Evolutionary conservation across 2,329 filamentous ascomycete genomes (phyloP).

Genomic region (Alternaria metachromatica): DNA sequence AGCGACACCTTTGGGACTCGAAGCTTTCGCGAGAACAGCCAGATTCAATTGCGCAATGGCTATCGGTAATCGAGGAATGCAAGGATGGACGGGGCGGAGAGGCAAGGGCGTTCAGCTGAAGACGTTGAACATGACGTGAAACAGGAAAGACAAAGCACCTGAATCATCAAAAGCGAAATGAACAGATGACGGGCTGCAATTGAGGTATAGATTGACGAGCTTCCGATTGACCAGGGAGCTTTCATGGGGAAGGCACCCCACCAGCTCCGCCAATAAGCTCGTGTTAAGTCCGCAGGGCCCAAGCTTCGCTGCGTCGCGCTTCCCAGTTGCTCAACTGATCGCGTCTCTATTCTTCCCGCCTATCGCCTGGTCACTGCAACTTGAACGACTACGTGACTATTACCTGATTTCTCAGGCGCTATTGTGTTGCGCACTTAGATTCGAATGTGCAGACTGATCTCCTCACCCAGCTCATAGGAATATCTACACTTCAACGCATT

Average conservation of each 20-base stretch:
- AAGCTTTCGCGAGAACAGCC: neutral
- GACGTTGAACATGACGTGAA: neutral
- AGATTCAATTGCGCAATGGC: neutral
- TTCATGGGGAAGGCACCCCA: conserved; percentile 16
- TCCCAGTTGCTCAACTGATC: neutral
- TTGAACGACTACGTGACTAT: neutral
- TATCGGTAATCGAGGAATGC: neutral
- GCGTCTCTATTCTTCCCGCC: neutral
- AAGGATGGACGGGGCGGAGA: neutral
- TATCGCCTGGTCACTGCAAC: neutral
- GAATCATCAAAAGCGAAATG: neutral
- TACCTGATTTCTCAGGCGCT: neutral
- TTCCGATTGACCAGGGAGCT: conserved; percentile 21
- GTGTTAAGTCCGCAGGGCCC: conserved; percentile 18
- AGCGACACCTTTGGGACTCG: neutral
- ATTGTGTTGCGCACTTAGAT: neutral
- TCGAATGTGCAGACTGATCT: neutral
- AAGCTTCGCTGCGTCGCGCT: conserved; percentile 10
- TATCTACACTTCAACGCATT: neutral
- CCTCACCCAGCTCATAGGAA: neutral
- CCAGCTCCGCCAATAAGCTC: conserved; percentile 20
- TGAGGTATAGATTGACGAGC: conserved; percentile 1
- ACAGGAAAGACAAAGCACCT: neutral
- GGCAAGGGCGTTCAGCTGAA: neutral
- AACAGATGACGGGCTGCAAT: neutral